These are phyloP conservation scores for Myxozyma neglecta DNA, from an alignment of 805 yeast genomes.

Conservation along the genomic window DNA sequence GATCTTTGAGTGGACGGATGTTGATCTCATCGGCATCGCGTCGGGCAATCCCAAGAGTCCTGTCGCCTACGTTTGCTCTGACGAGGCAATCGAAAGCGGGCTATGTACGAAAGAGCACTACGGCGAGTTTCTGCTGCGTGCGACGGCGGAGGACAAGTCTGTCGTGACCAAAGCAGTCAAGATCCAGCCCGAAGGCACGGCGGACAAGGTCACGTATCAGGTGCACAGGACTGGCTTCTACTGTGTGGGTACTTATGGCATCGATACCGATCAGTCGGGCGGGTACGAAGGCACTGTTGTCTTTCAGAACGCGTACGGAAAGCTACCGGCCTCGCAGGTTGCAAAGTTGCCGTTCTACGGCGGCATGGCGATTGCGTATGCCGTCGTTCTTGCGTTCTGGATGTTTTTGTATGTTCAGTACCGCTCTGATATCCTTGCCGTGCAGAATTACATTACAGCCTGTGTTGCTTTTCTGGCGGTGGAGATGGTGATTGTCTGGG, in stretches of 20 bases:
- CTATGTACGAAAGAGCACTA: conserved; percentile 56
- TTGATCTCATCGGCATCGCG: conserved; percentile 61
- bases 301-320: conserved; percentile 90
- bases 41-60: conserved; percentile 44
- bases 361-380: conserved; percentile 76
- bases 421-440: conserved; percentile 80
- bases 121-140: conserved; percentile 62
- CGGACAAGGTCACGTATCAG: conserved; percentile 53
- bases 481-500: conserved; percentile 88
- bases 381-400: conserved; percentile 76
- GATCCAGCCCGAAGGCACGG: conserved; percentile 59
- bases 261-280: conserved; percentile 39
- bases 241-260: conserved; percentile 74
- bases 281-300: conserved; percentile 66
- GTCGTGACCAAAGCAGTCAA: conserved; percentile 26
- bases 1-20: conserved; percentile 81
- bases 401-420: conserved; percentile 82
- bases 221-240: conserved; percentile 83
- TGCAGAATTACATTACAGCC: conserved; percentile 86
- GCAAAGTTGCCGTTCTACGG: conserved; percentile 92
- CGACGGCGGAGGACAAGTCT: conserved; percentile 11
- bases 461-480: conserved; percentile 78
- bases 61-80: conserved; percentile 68
- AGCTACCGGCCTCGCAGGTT: conserved; percentile 82
- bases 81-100: conserved; percentile 54